A percentile compares a stretch with the other conserved stretches of the same genome.
Conservation (phyloP, 305 asterid species). For the Fraxinus nigra region DNA sequence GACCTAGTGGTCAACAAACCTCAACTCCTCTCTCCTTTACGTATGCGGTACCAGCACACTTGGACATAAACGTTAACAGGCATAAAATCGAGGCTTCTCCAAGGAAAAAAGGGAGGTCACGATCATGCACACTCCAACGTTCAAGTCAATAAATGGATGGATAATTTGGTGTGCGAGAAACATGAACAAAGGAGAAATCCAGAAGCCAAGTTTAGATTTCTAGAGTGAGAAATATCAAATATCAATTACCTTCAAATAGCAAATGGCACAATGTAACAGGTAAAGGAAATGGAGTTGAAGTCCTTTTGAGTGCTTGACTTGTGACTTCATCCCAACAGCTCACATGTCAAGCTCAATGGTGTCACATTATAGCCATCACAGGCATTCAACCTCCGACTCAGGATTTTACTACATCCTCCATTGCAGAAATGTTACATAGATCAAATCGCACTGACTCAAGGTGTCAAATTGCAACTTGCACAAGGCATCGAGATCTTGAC, state of each 20-base stretch:
- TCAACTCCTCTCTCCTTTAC: neutral
- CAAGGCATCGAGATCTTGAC: neutral
- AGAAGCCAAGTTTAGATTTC: neutral
- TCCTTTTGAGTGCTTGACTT: neutral
- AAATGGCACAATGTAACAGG: neutral
- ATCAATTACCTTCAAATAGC: neutral
- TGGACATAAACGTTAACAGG: neutral
- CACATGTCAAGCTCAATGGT: neutral
- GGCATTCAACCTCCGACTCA: neutral
- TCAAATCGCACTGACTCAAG: neutral
- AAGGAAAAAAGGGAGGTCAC: neutral
- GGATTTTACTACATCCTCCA: neutral
- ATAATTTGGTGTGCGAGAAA: neutral
- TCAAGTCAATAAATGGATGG: neutral
- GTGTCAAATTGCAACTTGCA: neutral
- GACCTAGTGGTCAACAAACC: neutral
- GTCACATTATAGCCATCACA: neutral
- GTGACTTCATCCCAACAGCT: neutral
- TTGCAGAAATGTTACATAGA: neutral
- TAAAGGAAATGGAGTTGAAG: neutral
- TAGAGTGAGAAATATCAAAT: neutral
- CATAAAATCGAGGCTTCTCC: neutral
- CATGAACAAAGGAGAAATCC: neutral
- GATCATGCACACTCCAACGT: neutral
- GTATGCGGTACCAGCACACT: neutral